Base-by-base conservation (phyloP, 2,329 filamentous ascomycete species). In the Aspergillus ochraceus region DNA sequence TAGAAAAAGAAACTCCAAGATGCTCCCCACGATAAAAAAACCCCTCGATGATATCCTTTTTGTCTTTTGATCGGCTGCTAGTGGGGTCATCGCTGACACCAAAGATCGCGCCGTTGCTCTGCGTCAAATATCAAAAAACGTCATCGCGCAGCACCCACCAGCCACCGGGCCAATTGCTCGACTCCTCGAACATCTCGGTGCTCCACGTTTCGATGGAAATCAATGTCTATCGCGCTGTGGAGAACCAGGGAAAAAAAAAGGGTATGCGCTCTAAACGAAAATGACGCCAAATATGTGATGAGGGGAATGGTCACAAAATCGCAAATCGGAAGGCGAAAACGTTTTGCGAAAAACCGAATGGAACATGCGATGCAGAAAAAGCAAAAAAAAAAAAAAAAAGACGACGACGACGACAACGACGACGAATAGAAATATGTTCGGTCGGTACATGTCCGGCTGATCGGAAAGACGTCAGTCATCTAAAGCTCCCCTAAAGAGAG, bases 71-170 rank as follows among this genome's bases (percentile, higher is more conserved):
- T 46, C 42, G 20, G 42, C 42, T 19, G 42, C 42, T 19, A 22
- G 17, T 47, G 22, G 55, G 55, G 20, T n/a, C 30, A 39, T 20
- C 47, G 49, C 12, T 52, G 55, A 42, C 46, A 30, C 11, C 12
- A 20, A 45, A 39, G 22, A 19, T 39, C 53, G 53, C 49, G 50
- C 29, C 49, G 12, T 6, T 24, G 12, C 19, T 24, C 24, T 55
- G 36, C 36, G 17, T 42, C 17, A 42, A n/a, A n/a, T 42, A 42
- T 42, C 58, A 47, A 57, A 26, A 51, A 59, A 64, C 64, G 62
- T 66, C 64, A 66, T 64, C 57, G 54, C 57, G 60, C 64, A 66
- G 24, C 49, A 26, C 24, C 52, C 32, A 8, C 32, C 20, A 12
- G 30, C 46, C 22, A 24, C 24, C 53, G 19, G 19, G 30, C n/a